Evolutionary conservation across 2,329 filamentous ascomycete genomes (phyloP).

Genomic region (Alternaria infectoria): DNA sequence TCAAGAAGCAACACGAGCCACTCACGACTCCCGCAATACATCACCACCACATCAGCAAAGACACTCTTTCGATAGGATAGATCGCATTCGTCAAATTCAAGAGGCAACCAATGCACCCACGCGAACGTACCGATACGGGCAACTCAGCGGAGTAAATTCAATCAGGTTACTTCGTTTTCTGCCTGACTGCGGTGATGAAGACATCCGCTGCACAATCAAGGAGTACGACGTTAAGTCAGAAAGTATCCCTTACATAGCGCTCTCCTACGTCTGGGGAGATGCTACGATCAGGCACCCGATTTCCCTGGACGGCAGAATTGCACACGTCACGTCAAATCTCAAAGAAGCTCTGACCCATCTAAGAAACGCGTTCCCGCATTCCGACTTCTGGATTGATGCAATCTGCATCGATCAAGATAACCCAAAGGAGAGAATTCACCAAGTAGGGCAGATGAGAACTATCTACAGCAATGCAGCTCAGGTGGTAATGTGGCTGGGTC

Average conservation of each 20-base stretch:
- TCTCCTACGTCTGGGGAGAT: not conserved
- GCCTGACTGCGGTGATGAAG: not conserved
- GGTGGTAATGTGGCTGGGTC: not conserved
- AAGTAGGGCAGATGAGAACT: not conserved
- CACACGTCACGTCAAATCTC: not conserved
- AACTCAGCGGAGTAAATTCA: not conserved
- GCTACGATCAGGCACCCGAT: accelerated
- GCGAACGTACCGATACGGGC: not conserved
- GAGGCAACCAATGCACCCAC: not conserved
- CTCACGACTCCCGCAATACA: too few relatives aligned
- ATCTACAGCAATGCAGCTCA: not conserved
- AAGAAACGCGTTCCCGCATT: accelerated
- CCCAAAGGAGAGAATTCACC: accelerated
- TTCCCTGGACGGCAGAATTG: accelerated
- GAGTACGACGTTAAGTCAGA: not conserved
- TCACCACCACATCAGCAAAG: too few relatives aligned
- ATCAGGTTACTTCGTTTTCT: not conserved
- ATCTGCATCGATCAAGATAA: not conserved
- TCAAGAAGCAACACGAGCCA: too few relatives aligned
- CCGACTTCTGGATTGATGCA: not conserved
- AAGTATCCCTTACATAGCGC: not conserved
- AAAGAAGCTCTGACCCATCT: not conserved
- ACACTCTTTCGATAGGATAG: too few relatives aligned
- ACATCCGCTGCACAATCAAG: not conserved
- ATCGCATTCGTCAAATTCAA: too few relatives aligned